Conservation (phyloP, 2,329 filamentous ascomycete genomes). For the Fusarium torreyae region DNA sequence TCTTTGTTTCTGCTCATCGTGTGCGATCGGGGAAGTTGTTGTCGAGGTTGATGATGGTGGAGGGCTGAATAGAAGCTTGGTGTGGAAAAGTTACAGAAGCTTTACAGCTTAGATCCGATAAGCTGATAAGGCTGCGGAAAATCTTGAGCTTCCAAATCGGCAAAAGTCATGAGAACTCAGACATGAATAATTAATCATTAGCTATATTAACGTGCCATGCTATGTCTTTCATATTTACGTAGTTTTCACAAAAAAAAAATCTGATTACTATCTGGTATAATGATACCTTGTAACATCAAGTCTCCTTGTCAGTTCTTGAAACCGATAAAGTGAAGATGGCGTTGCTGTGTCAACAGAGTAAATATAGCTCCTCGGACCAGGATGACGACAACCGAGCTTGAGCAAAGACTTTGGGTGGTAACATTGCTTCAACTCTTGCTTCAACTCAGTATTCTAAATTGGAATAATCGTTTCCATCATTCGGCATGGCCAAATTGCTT, state of each 20-base stretch:
- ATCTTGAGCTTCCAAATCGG: too few species aligned
- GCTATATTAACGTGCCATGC: too few species aligned
- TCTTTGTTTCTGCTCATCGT: conserved; percentile 60
- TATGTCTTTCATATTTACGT: too few species aligned
- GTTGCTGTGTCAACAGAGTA: conserved; percentile 61
- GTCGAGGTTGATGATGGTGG: conserved; percentile 32
- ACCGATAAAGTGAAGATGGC: conserved; percentile 25
- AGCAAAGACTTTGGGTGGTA: conserved; percentile 8
- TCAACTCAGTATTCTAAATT: neutral
- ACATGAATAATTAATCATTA: too few species aligned
- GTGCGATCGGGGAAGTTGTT: conserved; percentile 21
- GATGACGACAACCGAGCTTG: conserved; percentile 35
- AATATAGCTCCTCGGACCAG: conserved; percentile 40
- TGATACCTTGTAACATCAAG: too few species aligned
- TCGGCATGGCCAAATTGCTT: conserved; percentile 63
- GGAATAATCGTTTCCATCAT: neutral
- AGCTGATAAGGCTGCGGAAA: conserved; percentile 55
- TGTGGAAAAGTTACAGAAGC: conserved; percentile 42
- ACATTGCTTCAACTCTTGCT: neutral
- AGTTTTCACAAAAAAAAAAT: too few species aligned
- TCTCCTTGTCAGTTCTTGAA: too few species aligned
- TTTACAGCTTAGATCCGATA: conserved; percentile 28
- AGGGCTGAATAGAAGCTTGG: conserved; percentile 27
- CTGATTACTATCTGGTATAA: too few species aligned
- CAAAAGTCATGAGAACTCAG: too few species aligned